These are phyloP conservation scores for Melampsora larici-populina DNA, from an alignment of 1,284 basidiomycete genomes.

Conservation along the genomic window DNA sequence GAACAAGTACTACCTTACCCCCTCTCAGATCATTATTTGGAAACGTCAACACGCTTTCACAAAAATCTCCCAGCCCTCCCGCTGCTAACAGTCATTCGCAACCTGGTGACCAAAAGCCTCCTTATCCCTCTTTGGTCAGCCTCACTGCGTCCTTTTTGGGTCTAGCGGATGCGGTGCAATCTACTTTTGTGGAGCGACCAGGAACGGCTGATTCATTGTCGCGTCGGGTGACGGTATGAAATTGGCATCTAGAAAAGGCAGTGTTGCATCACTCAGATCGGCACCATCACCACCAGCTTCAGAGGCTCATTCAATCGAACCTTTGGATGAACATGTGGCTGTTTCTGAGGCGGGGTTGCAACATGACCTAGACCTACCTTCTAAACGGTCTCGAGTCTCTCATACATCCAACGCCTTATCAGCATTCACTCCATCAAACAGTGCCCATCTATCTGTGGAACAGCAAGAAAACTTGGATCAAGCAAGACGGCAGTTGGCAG, in stretches of 20 bases:
- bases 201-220: constrained; percentile 29
- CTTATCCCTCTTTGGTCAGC: constrained; percentile 31
- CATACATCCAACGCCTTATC: not conserved
- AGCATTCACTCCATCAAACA: not conserved
- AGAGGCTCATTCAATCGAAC: constrained; percentile 14
- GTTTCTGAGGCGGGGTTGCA: not conserved
- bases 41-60: not conserved
- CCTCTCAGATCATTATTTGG: constrained; percentile 30
- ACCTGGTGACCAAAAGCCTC: not conserved
- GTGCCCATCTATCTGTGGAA: too few species aligned
- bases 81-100: not conserved
- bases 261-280: constrained; percentile 27
- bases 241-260: constrained; percentile 18
- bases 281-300: constrained; percentile 5
- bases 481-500: constrained; percentile 9
- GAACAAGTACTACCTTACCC: constrained; percentile 22
- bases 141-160: constrained; percentile 7
- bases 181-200: not conserved
- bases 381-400: constrained; percentile 30
- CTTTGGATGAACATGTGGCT: not conserved
- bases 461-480: constrained; percentile 1
- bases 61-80: constrained; percentile 19
- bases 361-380: not conserved
- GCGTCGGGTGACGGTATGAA: constrained; percentile 23
- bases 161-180: not conserved